phyloP scores from a whole-genome alignment of 257 asterid species.

The Misopates orontium region DNA sequence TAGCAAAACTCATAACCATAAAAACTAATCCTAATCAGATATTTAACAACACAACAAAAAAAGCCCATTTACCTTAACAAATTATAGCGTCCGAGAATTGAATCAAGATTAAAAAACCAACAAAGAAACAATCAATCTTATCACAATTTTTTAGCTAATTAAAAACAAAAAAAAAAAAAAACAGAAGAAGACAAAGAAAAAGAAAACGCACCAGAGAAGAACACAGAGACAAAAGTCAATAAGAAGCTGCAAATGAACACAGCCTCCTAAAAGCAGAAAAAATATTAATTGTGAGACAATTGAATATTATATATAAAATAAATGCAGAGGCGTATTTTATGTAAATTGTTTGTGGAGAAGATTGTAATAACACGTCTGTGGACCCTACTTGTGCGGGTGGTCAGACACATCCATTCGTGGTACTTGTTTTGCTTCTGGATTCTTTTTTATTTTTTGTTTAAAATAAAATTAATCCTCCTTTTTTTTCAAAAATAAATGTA shows the following conservation, averaged over 20 bases:
- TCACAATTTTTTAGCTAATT: not conserved
- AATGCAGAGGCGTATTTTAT: not conserved
- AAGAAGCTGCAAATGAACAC: conserved; percentile 26
- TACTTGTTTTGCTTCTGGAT: conserved; percentile 8
- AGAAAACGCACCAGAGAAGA: conserved; percentile 1
- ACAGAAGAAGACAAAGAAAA: not conserved
- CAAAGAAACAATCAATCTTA: not conserved
- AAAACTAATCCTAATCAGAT: conserved; percentile 16
- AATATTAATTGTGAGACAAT: not conserved
- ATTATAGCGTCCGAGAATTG: not conserved
- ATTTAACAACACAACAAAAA: conserved; percentile 7
- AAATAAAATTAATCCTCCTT: not conserved
- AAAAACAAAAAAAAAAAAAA: not conserved
- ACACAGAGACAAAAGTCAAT: conserved; percentile 31
- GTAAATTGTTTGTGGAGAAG: conserved; percentile 13
- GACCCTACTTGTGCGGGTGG: conserved; percentile 18
- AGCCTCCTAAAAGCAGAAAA: conserved; percentile 31
- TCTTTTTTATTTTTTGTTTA: too few relatives aligned
- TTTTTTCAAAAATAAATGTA: not conserved
- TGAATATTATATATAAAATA: not conserved
- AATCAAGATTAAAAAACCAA: not conserved
- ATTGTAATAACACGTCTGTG: conserved; percentile 33
- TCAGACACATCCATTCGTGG: conserved; percentile 21
- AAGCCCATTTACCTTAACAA: not conserved
- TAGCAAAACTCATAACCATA: conserved; percentile 9